A percentile compares a stretch with the other conserved stretches of the same genome.
Conservation (phyloP, 2,329 filamentous ascomycete species). For the Scopulariopsis brevicaulis region DNA sequence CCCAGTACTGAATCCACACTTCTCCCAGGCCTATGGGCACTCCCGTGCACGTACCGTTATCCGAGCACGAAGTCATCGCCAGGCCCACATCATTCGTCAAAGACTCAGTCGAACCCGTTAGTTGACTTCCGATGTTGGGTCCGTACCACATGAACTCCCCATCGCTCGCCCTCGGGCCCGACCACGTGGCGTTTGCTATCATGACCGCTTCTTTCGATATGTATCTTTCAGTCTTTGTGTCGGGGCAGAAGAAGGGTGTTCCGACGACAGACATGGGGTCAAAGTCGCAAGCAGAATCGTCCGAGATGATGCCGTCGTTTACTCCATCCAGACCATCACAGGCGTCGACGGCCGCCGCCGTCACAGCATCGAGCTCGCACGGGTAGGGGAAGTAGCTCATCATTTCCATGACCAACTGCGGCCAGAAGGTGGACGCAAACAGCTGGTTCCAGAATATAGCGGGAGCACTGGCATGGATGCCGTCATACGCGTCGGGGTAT, state of each 20-base stretch:
- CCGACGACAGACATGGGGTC: slow-evolving; percentile 9
- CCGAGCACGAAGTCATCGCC: background rate
- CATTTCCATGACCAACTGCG: slow-evolving; percentile 12
- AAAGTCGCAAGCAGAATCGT: slow-evolving; percentile 27
- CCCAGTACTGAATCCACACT: slow-evolving; percentile 3
- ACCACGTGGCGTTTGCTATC: slow-evolving; percentile 10
- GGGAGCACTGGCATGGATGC: slow-evolving; percentile 34
- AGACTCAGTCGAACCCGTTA: too few relatives aligned
- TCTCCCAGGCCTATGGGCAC: background rate
- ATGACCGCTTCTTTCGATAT: slow-evolving; percentile 7
- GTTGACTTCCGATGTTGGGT: background rate
- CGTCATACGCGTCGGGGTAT: slow-evolving; percentile 41
- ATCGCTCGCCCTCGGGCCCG: slow-evolving; percentile 3
- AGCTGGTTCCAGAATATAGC: slow-evolving; percentile 25
- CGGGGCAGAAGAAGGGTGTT: too few relatives aligned
- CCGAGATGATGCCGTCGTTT: slow-evolving; percentile 31
- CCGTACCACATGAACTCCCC: background rate
- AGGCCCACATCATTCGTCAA: too few relatives aligned
- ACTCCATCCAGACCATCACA: slow-evolving; percentile 37
- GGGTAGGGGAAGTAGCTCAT: slow-evolving; percentile 21
- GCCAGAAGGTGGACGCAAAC: slow-evolving; percentile 9
- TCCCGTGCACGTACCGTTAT: background rate
- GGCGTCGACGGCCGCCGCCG: slow-evolving; percentile 25
- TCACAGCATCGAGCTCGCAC: slow-evolving; percentile 27
- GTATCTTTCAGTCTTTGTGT: too few relatives aligned